Conservation (phyloP, 805 yeast species). For the Zygotorulaspora sp. region DNA sequence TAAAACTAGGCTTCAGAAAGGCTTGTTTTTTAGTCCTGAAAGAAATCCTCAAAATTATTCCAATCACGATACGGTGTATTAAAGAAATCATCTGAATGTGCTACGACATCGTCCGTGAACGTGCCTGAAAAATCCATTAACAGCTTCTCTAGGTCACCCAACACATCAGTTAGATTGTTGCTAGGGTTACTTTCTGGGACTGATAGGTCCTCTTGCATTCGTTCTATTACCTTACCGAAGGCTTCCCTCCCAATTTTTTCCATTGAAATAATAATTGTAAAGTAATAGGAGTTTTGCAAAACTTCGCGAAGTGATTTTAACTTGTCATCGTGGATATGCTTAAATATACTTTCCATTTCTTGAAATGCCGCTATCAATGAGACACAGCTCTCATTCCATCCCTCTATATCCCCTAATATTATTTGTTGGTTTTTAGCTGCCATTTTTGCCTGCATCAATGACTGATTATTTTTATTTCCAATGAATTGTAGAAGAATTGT, state of each 20-base stretch:
- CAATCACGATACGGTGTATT: too few relatives aligned
- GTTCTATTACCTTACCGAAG: constrained; percentile 1
- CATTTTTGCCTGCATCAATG: neutral
- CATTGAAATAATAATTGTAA: constrained; percentile 3
- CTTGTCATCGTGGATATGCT: constrained; percentile 1
- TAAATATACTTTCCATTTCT: constrained; percentile 2
- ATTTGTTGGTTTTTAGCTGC: neutral
- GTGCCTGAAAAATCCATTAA: too few relatives aligned
- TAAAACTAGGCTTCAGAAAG: too few relatives aligned
- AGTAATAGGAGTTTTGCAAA: constrained; percentile 7
- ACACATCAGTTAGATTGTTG: too few relatives aligned
- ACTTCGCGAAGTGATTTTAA: neutral
- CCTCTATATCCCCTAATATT: neutral
- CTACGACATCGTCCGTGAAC: too few relatives aligned
- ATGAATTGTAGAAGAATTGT: neutral
- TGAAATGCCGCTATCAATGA: neutral
- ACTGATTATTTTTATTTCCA: constrained; percentile 1
- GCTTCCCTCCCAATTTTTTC: constrained; percentile 4
- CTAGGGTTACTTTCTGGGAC: too few relatives aligned
- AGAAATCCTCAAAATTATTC: too few relatives aligned
- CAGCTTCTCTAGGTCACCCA: too few relatives aligned
- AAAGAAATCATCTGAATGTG: too few relatives aligned
- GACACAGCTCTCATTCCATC: neutral
- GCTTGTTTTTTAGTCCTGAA: too few relatives aligned
- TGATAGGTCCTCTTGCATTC: too few relatives aligned